These are phyloP conservation scores for Uronychia binucleata DNA, from an alignment of 73 alveolate species.

Conservation along the genomic window DNA sequence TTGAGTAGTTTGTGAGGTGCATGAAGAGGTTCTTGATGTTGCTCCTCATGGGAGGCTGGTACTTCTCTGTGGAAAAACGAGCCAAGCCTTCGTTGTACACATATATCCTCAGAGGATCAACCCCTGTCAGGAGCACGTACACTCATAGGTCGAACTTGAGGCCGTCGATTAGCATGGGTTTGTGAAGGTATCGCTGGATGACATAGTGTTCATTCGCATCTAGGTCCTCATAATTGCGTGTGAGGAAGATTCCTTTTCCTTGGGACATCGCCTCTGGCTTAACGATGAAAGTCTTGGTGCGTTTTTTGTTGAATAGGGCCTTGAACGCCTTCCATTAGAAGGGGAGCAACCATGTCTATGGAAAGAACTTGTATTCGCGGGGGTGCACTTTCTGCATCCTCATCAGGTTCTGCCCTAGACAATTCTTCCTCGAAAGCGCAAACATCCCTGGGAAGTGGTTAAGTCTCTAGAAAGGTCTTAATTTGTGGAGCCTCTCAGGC, in stretches of 20 bases:
- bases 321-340: conserved; percentile 23
- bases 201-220: conserved; percentile 86
- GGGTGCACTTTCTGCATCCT: conserved; percentile 12
- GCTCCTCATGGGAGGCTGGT: conserved; percentile 33
- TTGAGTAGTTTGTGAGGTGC: conserved; percentile 51
- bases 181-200: conserved; percentile 85
- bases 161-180: conserved; percentile 92
- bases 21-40: conserved; percentile 25
- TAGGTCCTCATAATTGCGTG: conserved; percentile 79
- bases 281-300: conserved; percentile 72
- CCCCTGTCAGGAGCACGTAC: conserved; percentile 83
- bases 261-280: conserved; percentile 92
- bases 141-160: conserved; percentile 91
- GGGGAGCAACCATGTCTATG: conserved; percentile 11
- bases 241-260: conserved; percentile 94
- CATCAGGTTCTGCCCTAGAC: neutral
- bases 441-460: conserved; percentile 14
- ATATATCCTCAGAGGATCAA: conserved; percentile 88
- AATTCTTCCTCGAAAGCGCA: conserved; percentile 7
- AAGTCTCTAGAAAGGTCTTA: neutral
- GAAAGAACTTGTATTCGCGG: conserved; percentile 8
- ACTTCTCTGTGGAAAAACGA: conserved; percentile 87
- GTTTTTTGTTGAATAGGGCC: conserved; percentile 44
- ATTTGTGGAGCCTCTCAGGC: neutral
- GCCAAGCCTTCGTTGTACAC: conserved; percentile 92